A percentile compares a stretch with the other conserved stretches of the same genome.
These are phyloP conservation scores for Hypoxylon sp. DNA, from an alignment of 2,329 filamentous ascomycete genomes.

Conservation along the genomic window DNA sequence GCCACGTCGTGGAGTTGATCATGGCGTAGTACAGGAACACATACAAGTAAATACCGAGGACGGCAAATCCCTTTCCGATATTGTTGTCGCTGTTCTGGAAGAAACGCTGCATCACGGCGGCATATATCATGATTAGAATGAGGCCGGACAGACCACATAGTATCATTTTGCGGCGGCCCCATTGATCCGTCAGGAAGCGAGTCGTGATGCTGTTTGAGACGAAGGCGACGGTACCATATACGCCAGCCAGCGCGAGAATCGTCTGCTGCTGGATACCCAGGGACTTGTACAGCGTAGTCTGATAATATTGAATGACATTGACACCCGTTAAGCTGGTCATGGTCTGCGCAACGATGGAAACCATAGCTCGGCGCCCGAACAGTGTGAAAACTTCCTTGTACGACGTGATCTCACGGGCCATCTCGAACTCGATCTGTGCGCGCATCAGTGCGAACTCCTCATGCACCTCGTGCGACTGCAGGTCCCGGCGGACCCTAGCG, in stretches of 20 bases:
- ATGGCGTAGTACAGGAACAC: slow-evolving; percentile 68
- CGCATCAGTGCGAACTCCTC: slow-evolving; percentile 70
- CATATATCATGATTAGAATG: slow-evolving; percentile 71
- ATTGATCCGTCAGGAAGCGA: slow-evolving; percentile 68
- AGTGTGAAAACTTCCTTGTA: slow-evolving; percentile 67
- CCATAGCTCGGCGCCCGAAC: slow-evolving; percentile 66
- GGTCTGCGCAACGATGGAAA: slow-evolving; percentile 70
- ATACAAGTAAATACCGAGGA: slow-evolving; percentile 71
- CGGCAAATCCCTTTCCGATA: slow-evolving; percentile 71
- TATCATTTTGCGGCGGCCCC: slow-evolving; percentile 73
- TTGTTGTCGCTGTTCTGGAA: slow-evolving; percentile 70
- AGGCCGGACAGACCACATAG: slow-evolving; percentile 66
- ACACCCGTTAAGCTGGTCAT: slow-evolving; percentile 71
- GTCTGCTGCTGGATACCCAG: slow-evolving; percentile 65
- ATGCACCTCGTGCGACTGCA: slow-evolving; percentile 60
- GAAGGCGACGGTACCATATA: slow-evolving; percentile 69
- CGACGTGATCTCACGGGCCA: slow-evolving; percentile 68
- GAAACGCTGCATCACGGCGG: slow-evolving; percentile 70
- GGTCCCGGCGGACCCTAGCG: slow-evolving; percentile 62
- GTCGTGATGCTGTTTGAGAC: slow-evolving; percentile 66
- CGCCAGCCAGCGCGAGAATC: slow-evolving; percentile 68
- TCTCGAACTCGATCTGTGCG: slow-evolving; percentile 70
- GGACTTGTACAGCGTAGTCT: slow-evolving; percentile 69
- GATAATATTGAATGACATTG: slow-evolving; percentile 68
- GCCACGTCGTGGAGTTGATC: slow-evolving; percentile 69